Base-by-base conservation (phyloP, 2,329 filamentous ascomycete species). In the Clonostachys sp. region DNA sequence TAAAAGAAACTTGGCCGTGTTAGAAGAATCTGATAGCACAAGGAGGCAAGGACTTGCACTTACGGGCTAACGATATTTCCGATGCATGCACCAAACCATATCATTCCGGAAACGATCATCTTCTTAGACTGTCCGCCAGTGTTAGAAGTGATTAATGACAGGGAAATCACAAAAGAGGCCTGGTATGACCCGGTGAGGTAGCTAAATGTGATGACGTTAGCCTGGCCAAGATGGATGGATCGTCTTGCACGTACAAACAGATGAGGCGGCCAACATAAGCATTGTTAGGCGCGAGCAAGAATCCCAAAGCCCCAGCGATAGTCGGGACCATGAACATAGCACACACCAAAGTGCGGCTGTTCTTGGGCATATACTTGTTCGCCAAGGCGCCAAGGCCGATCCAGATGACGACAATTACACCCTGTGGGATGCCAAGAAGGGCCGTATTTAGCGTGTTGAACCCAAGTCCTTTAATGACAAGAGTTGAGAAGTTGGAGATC, bases 401-500 rank as follows among this genome's bases (percentile, higher is more conserved):
- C 64, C 64, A 67, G 16, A 68, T 55, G 12, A 67, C 62, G 16
- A 68, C 60, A 4, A 68, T 52, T 5, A 51, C 58, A 4, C 67
- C 67, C 41, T 69, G 64, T 1, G 67, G 67, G 14, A 70, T 69
- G 10, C 65, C 63, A 5, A 71, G 53, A 5, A 71, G 57, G 5
- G 65, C 61, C 3, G 66, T 70, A 24, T 65, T 51, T 12, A 69
- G 51, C 0, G 61, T 64, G 13, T 62, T 52, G 53, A 81, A 81
- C 7, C 80, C 78, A 33, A 83, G 74, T 0, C 79, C 78, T 50
- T 77, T 58, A 54, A 83, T 81, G 49, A 84, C 80, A n/a, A 84
- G 70, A 0, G 79, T 67, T 14, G 75, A 76, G 46, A 84, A 84
- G 52, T 81, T 83, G 33, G 71, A 75, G 47, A 83, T 81, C 33